Evolutionary conservation across 2,329 filamentous ascomycete species (phyloP).

Genomic region (Paracorniculantispora psalliotae): DNA sequence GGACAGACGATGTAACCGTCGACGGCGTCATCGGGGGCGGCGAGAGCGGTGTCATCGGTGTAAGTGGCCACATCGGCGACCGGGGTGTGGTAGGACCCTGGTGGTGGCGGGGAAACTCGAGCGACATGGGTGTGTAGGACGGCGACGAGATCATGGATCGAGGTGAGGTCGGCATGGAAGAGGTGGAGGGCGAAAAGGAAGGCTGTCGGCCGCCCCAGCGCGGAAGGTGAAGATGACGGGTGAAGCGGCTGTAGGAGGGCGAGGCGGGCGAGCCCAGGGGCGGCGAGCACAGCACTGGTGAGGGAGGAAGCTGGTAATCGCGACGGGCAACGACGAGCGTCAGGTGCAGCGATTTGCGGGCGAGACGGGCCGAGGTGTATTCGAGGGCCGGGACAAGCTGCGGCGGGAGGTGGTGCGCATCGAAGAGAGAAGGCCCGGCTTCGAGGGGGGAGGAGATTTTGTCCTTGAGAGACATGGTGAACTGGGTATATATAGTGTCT

Average conservation of each 20-base stretch:
- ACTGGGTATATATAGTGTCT: not conserved
- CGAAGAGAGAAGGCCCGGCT: constrained; percentile 55
- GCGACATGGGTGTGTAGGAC: constrained; percentile 26
- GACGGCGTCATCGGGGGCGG: constrained; percentile 44
- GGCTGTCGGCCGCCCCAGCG: not conserved
- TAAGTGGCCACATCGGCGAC: constrained; percentile 33
- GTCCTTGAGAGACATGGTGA: constrained; percentile 44
- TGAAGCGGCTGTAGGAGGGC: constrained; percentile 21
- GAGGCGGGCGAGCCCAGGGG: constrained; percentile 24
- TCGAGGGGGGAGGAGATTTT: constrained; percentile 60
- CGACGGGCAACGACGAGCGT: constrained; percentile 54
- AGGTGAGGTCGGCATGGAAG: constrained; percentile 2
- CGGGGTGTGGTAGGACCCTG: constrained; percentile 32
- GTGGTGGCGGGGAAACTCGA: constrained; percentile 24
- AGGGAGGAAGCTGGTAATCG: constrained; percentile 50
- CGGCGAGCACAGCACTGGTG: constrained; percentile 18
- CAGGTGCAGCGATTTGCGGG: constrained; percentile 50
- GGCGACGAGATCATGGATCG: constrained; percentile 29
- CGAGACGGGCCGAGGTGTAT: constrained; percentile 51
- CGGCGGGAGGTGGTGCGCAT: constrained; percentile 53
- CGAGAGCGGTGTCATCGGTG: constrained; percentile 40
- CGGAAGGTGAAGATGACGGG: constrained; percentile 22
- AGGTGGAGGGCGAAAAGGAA: constrained; percentile 14
- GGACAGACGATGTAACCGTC: constrained; percentile 35
- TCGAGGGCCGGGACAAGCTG: constrained; percentile 51